Evolutionary conservation across 768 basidiomycete species (phyloP).

Genomic region (Boletales sp.): DNA sequence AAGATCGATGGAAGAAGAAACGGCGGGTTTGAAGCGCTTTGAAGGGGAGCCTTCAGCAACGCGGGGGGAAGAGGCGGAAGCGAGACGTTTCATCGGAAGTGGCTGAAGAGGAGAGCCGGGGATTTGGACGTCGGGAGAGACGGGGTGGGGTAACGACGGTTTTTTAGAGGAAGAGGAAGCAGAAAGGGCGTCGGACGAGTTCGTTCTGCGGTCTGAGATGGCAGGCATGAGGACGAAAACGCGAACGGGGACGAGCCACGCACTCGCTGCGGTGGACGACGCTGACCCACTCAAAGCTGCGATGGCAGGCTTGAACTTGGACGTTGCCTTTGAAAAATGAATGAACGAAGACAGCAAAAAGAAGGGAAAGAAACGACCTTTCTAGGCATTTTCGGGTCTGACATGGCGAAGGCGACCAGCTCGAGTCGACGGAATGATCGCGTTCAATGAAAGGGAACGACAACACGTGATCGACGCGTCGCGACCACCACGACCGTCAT

Average conservation of each 20-base stretch:
- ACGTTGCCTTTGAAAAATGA: conserved; percentile 11
- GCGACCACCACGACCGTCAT: conserved; percentile 7
- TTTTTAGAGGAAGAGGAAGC: conserved; percentile 42
- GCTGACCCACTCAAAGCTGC: not conserved
- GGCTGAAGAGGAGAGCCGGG: conserved; percentile 10
- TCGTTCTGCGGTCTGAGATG: conserved; percentile 23
- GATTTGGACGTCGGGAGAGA: conserved; percentile 8
- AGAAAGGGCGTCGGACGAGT: conserved; percentile 34
- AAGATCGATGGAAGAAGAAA: conserved; percentile 26
- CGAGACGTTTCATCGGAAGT: conserved; percentile 31
- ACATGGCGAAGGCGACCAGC: conserved; percentile 4
- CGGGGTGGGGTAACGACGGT: conserved; percentile 4
- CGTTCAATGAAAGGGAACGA: conserved; percentile 1
- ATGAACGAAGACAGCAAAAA: not conserved
- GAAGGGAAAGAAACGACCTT: conserved; percentile 5
- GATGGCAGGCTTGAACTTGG: conserved; percentile 47
- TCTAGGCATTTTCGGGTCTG: not conserved
- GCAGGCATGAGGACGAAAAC: conserved; percentile 3
- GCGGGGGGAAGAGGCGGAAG: conserved; percentile 11
- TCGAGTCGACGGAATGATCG: conserved; percentile 9
- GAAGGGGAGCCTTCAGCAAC: conserved; percentile 8
- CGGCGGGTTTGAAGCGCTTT: conserved; percentile 32
- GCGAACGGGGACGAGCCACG: not conserved
- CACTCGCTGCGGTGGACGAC: conserved; percentile 6
- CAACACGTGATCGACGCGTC: conserved; percentile 31